These are phyloP conservation scores for Tylopilus microsporus DNA, from an alignment of 1,284 basidiomycete species.

Conservation along the genomic window DNA sequence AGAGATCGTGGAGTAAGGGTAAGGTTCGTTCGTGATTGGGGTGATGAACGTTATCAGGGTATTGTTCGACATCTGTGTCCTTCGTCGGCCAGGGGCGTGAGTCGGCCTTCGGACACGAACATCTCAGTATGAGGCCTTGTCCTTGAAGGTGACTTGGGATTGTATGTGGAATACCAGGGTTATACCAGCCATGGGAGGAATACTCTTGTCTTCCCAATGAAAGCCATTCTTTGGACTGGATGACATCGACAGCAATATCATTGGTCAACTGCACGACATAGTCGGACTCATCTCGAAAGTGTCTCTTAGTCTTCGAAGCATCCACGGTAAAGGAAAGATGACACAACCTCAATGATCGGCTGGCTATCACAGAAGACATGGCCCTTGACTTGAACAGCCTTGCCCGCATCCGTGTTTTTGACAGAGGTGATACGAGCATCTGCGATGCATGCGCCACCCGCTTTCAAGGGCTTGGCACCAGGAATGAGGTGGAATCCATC, in stretches of 20 bases:
- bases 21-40: slow-evolving; percentile 77
- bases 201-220: slow-evolving; percentile 83
- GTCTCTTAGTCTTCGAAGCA: slow-evolving; percentile 87
- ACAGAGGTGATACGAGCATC: slow-evolving; percentile 88
- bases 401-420: slow-evolving; percentile 87
- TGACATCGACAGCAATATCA: slow-evolving; percentile 82
- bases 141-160: slow-evolving; percentile 86
- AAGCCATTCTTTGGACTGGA: slow-evolving; percentile 98
- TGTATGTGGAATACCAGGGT: slow-evolving; percentile 85
- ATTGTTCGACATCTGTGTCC: slow-evolving; percentile 74
- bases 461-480: slow-evolving; percentile 71
- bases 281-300: slow-evolving; percentile 95
- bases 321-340: slow-evolving; percentile 95
- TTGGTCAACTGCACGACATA: slow-evolving; percentile 76
- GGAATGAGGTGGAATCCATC: slow-evolving; percentile 92
- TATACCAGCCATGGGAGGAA: slow-evolving; percentile 75
- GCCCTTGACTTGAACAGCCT: slow-evolving; percentile 90
- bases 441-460: slow-evolving; percentile 86
- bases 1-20: slow-evolving; percentile 88
- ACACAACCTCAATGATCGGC: slow-evolving; percentile 89
- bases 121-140: slow-evolving; percentile 80
- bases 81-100: slow-evolving; percentile 75
- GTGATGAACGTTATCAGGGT: slow-evolving; percentile 64
- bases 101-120: slow-evolving; percentile 73
- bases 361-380: slow-evolving; percentile 71